Evolutionary conservation across 108 stramenopile species (phyloP), one percentile per base, ranked within the genome.

Genomic region (Nannochloropsis salina): DNA sequence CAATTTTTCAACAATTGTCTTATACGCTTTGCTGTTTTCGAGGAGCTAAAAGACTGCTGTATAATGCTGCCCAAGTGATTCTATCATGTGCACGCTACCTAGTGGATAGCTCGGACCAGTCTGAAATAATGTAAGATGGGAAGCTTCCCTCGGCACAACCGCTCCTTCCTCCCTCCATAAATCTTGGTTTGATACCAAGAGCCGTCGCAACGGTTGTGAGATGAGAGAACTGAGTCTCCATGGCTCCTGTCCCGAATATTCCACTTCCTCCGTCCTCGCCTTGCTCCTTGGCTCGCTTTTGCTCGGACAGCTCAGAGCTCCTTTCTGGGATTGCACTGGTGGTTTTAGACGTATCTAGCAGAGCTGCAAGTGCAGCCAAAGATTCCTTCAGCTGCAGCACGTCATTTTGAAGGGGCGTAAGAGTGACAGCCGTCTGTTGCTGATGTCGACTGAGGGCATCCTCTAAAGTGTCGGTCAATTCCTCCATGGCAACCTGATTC

Each of bases 31-130:
- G 31, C 31, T 31, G 31, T 31, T 31, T 31, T 31, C 31, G 1
- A 31, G 31, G 31, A 31, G 31, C 31, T 1, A 31, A 31, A 31
- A 31, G 31, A 31, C 31, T 31, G 31, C 31, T 31, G 31, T 31
- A 31, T 31, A 31, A 31, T 31, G 1, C 31, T 31, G 31, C 31
- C 31, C 31, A 31, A 31, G 31, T 31, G 31, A 31, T 31, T 31
- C 31, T 31, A 31, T 31, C 31, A 31, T 31, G 31, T 31, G 31
- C 31, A 31, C 31, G 31, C n/a, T 74, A 74, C 8, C n/a, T 74
- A 15, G 61, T n/a, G 61, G 61, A 74, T n/a, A 74, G n/a, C 6
- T 74, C 61, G n/a, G 61, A 74, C 61, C 61, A 74, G n/a, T 74
- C 61, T n/a, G 61, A 74, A 74, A 74, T 74, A n/a, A 74, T 74